phyloP scores from a whole-genome alignment of 306 rosid genomes.

The Citrullus mucosospermus region DNA sequence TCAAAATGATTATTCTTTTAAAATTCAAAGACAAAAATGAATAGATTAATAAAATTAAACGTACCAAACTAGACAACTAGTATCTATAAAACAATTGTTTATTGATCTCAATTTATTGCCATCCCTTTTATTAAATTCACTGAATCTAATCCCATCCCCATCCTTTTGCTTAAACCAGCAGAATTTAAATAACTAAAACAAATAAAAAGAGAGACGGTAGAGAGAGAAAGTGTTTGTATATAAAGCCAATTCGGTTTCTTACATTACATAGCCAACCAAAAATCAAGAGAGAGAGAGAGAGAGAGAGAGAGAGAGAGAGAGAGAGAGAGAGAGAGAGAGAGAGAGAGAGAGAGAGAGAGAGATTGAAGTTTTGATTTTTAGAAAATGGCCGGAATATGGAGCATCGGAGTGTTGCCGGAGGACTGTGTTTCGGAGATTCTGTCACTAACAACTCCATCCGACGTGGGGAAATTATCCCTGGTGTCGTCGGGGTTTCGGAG shows the following conservation, averaged over 20 bases:
- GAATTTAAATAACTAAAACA: not conserved
- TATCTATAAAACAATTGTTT: no score
- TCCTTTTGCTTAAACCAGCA: not conserved
- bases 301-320: not conserved
- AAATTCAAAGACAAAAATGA: no score
- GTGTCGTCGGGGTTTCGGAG: constrained; percentile 29
- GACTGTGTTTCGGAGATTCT: constrained; percentile 32
- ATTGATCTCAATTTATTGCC: no score
- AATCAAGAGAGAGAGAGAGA: not conserved
- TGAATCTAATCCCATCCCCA: not conserved
- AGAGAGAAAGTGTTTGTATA: not conserved
- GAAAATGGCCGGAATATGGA: not conserved
- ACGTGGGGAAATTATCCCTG: constrained; percentile 24
- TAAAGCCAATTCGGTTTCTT: not conserved
- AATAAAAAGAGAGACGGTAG: not conserved
- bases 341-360: not conserved
- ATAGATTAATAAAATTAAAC: no score
- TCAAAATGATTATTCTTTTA: no score
- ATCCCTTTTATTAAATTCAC: not conserved
- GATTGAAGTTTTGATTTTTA: no score
- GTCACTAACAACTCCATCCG: constrained; percentile 31
- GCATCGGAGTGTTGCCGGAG: not conserved
- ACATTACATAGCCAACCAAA: not conserved
- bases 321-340: not conserved
- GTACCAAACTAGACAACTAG: no score